phyloP scores from a whole-genome alignment of 345 rosid species.

The Lepidium aucheri region DNA sequence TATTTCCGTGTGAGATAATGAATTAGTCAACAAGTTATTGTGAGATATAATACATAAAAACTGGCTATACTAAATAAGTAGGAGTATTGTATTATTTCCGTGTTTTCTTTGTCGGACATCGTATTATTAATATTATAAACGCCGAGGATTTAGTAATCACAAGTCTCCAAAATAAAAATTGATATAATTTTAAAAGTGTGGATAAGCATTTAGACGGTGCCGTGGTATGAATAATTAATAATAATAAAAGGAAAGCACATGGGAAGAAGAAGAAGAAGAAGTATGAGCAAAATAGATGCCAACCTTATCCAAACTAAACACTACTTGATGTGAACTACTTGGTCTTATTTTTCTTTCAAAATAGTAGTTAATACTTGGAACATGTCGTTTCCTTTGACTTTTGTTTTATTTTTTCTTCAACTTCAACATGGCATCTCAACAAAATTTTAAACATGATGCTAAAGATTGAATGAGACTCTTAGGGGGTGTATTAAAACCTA shows the following conservation, averaged over 20 bases:
- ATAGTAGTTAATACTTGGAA: not conserved
- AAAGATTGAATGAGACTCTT: not conserved
- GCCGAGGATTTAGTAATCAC: not conserved
- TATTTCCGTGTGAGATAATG: no score
- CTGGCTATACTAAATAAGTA: not conserved
- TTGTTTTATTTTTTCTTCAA: not conserved
- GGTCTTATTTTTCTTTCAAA: slow-evolving; percentile 12
- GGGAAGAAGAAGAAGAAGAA: not conserved
- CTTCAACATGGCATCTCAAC: not conserved
- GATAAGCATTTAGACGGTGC: slow-evolving; percentile 23
- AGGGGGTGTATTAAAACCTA: not conserved
- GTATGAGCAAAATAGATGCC: slow-evolving; percentile 17
- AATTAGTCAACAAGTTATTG: not conserved
- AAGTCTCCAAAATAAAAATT: not conserved
- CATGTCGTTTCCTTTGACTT: slow-evolving; percentile 17
- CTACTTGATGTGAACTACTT: not conserved
- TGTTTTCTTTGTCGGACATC: not conserved
- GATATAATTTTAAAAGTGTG: not conserved
- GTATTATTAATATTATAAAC: not conserved
- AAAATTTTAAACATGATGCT: not conserved
- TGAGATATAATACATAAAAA: not conserved
- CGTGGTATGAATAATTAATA: not conserved
- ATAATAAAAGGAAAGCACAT: not conserved
- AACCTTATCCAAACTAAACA: slow-evolving; percentile 20
- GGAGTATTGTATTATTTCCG: not conserved